Conservation (phyloP, 441 rosid genomes). For the Metrosideros polymorpha region DNA sequence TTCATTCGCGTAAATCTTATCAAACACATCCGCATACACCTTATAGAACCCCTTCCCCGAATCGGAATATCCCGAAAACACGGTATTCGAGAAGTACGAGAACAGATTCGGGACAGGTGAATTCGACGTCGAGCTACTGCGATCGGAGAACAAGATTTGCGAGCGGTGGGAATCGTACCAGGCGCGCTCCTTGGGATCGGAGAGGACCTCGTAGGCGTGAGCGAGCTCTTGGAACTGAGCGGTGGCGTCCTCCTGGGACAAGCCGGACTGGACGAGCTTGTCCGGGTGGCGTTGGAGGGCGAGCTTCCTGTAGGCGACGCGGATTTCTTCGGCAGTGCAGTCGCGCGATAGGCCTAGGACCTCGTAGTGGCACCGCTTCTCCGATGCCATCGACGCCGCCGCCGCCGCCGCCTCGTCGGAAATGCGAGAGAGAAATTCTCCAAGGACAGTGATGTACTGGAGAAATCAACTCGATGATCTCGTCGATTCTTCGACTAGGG, state of each 20-base stretch:
- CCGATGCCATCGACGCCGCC: slow-evolving; percentile 28
- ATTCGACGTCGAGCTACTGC: slow-evolving; percentile 25
- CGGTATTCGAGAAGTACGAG: slow-evolving; percentile 68
- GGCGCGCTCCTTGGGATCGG: slow-evolving; percentile 87
- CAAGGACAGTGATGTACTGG: neutral
- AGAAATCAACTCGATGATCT: neutral
- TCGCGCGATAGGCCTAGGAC: slow-evolving; percentile 55
- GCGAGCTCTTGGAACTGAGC: slow-evolving; percentile 92
- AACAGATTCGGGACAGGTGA: slow-evolving; percentile 58
- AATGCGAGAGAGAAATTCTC: neutral
- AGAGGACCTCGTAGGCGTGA: slow-evolving; percentile 80
- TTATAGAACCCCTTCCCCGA: slow-evolving; percentile 76
- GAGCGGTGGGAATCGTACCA: slow-evolving; percentile 97
- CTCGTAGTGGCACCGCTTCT: slow-evolving; percentile 90
- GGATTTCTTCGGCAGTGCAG: slow-evolving; percentile 63
- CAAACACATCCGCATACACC: slow-evolving; percentile 69
- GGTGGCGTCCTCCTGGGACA: slow-evolving; percentile 74
- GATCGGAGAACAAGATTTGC: slow-evolving; percentile 79
- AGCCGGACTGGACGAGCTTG: slow-evolving; percentile 79
- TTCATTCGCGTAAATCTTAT: slow-evolving; percentile 54
- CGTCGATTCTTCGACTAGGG: neutral
- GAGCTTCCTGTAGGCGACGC: slow-evolving; percentile 62
- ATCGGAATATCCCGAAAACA: slow-evolving; percentile 61
- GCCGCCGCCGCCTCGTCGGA: neutral
- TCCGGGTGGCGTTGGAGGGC: slow-evolving; percentile 96